Base-by-base conservation (phyloP, 148 eudicot species). In the Beta vulgaris region DNA sequence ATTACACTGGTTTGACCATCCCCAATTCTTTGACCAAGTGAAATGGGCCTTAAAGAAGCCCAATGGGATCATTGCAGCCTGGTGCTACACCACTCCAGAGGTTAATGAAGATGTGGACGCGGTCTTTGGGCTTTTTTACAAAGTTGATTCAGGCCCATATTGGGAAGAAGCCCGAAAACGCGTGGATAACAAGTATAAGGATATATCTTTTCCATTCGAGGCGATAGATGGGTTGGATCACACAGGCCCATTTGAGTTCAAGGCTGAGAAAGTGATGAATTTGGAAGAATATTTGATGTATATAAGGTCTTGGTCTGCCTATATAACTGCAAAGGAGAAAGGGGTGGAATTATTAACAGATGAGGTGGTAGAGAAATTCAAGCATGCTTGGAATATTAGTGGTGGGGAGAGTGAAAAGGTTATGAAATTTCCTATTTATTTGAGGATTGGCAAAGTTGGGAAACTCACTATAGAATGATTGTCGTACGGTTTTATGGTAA, bases 1-100 rank as follows among this genome's bases (percentile, higher is more conserved):
- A 44, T 28, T 92, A 62, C 98, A 92, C 62, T 92, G 98, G 98
- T 89, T 92, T 29, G 87, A 88, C 68, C 89, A 83, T 28, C 88
- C 89, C 1, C 76, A 72, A 1, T 89, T 92, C 77, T 89, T 83
- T 71, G 55, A 84, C 31, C 83, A 76, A 36, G 93, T 85, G n/a
- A 87, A 81, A 25, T 71, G 73, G 74, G 80, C 85, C 39, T 84
- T 92, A 11, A 92, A 87, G 69, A 89, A 89, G 73, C 98, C 96
- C 37, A 40, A 85, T 35, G 98, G 98, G 12, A 86, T 91, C 36
- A 77, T 93, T 4, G 93, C 96, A 1, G 96, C 93, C 28, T 93
- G 98, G 98, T 89, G 93, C 75, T 93, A 93, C 89, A 87, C 89
- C 8, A 6, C 7, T 0, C 87, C 91, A 1, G 76, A 82, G 64